These are phyloP conservation scores for Pseudogymnoascus sp. DNA, from an alignment of 2,329 filamentous ascomycete species.

Conservation along the genomic window DNA sequence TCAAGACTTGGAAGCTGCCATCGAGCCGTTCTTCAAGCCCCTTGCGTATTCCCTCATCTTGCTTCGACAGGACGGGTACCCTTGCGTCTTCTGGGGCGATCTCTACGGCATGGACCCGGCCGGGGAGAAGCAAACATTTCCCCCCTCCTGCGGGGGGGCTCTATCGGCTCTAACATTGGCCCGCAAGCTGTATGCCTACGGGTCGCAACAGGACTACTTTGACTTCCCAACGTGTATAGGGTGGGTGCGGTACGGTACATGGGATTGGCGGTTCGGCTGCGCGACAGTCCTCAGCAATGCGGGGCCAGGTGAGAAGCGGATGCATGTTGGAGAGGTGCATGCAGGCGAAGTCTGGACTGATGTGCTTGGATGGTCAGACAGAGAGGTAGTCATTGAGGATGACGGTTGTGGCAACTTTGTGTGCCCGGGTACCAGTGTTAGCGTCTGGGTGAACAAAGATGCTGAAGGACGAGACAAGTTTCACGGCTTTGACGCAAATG, in stretches of 20 bases:
- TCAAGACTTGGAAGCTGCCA: constrained; percentile 52
- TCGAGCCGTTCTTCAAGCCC: constrained; percentile 60
- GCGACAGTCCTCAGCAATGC: constrained; percentile 50
- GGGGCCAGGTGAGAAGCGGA: constrained; percentile 42
- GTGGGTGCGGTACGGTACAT: constrained; percentile 43
- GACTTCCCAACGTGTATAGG: constrained; percentile 52
- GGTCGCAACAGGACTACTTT: constrained; percentile 55
- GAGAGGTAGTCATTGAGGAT: constrained; percentile 48
- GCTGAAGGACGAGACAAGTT: constrained; percentile 43
- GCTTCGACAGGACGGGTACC: constrained; percentile 52
- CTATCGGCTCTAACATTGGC: constrained; percentile 52
- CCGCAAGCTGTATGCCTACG: constrained; percentile 58
- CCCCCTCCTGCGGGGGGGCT: constrained; percentile 43
- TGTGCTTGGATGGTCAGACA: constrained; percentile 45
- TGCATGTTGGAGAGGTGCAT: constrained; percentile 52
- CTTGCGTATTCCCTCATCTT: constrained; percentile 65
- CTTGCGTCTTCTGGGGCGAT: constrained; percentile 64
- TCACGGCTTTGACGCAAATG: constrained; percentile 26
- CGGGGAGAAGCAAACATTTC: constrained; percentile 36
- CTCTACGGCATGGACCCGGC: constrained; percentile 52
- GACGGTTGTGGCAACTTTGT: constrained; percentile 52
- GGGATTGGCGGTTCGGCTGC: constrained; percentile 40
- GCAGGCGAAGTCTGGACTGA: constrained; percentile 56
- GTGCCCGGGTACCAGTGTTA: constrained; percentile 44
- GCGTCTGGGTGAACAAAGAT: constrained; percentile 51